Conservation (phyloP, 192 early-diverging fungal genomes). For the Coemansia sp. region DNA sequence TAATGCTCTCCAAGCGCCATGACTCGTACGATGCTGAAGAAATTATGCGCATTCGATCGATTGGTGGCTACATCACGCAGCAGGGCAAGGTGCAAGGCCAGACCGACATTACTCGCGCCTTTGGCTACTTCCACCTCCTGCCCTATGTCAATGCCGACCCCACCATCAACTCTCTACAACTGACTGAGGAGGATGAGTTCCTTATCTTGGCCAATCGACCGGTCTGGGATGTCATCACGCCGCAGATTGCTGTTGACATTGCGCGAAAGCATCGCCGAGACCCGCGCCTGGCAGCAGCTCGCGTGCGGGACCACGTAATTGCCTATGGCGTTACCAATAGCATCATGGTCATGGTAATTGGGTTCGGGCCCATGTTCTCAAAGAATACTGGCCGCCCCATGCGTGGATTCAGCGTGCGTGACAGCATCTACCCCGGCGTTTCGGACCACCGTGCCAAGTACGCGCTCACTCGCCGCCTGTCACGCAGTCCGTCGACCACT, state of each 20-base stretch:
- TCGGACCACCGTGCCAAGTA: conserved; percentile 50
- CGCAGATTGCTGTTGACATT: conserved; percentile 81
- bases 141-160: conserved; percentile 85
- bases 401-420: conserved; percentile 54
- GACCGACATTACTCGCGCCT: conserved; percentile 71
- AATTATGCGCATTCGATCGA: conserved; percentile 70
- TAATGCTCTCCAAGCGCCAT: conserved; percentile 71
- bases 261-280: conserved; percentile 75
- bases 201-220: conserved; percentile 71
- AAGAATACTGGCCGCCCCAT: conserved; percentile 49
- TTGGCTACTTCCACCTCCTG: conserved; percentile 83
- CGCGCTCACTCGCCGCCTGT: conserved; percentile 45
- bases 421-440: conserved; percentile 50
- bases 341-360: conserved; percentile 88
- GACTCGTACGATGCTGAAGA: conserved; percentile 67
- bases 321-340: conserved; percentile 73
- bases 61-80: conserved; percentile 79
- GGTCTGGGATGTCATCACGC: conserved; percentile 77
- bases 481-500: conserved; percentile 41
- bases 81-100: conserved; percentile 73
- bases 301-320: conserved; percentile 83
- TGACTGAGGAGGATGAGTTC: conserved; percentile 81
- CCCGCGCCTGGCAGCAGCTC: conserved; percentile 73
- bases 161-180: conserved; percentile 65
- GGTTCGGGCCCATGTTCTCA: conserved; percentile 76